Base-by-base conservation (phyloP, 305 asterid genomes). In the Caryopteris hybrid region DNA sequence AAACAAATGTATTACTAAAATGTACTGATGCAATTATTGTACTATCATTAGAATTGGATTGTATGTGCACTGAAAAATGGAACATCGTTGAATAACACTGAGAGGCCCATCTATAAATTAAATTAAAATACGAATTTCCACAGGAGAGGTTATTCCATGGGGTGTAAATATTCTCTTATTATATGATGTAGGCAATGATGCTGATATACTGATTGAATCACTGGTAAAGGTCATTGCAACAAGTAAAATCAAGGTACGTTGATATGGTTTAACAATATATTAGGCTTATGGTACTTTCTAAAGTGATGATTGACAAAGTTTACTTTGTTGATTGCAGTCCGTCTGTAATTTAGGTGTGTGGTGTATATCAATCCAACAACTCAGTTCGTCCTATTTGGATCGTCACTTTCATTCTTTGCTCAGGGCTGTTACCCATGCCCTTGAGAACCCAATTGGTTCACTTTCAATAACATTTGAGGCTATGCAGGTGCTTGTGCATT, bases 351-450 rank as follows among this genome's bases (percentile, higher is more conserved):
- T 86, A 77, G 91, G 88, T 11, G 85, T 83, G 38, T 90, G 96
- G 96, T 85, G 96, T 69, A 79, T 87, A 77, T 87, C 95, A 4
- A 74, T 85, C 73, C 96, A 90, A 68, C 91, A 90, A 76, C 78
- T 90, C 60, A 66, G 69, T 61, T 64, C 77, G 46, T 64, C 80
- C 45, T 8, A 73, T 66, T 79, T 90, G 80, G 84, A 73, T 61
- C 74, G 45, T 34, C 84, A 87, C 72, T 76, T 85, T 23, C 77
- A 81, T 61, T 76, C 81, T 42, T 64, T 90, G 79, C 36, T 90
- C 56, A 80, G 82, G 77, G 89, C 91, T 62, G 54, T 87, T 58
- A 70, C 67, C 33, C 76, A 80, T 81, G 95, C 88, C 56, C 86
- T 90, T 14, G 93, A 87, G 79, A 90, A 90, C 72, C 95, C 95